phyloP scores from a whole-genome alignment of 1,139 yeast species.

The Saccharomyces hybrid region DNA sequence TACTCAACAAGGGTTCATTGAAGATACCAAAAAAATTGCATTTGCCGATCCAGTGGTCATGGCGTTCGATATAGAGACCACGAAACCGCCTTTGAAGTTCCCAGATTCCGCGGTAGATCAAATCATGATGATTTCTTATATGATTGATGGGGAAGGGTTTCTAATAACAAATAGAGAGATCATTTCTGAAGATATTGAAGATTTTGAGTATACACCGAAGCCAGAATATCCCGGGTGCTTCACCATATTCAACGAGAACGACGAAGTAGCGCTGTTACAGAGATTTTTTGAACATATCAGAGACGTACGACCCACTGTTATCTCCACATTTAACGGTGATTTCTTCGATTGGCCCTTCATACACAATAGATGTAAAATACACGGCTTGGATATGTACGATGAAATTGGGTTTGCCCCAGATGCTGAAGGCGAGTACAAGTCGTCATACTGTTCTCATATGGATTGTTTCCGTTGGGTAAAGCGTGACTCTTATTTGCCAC shows the following conservation, averaged over 20 bases:
- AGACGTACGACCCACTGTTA: conserved; percentile 86
- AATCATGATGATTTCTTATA: conserved; percentile 97
- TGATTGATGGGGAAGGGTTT: conserved; percentile 97
- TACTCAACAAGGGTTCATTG: conserved; percentile 52
- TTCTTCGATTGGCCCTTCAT: conserved; percentile 99
- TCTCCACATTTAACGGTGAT: conserved; percentile 97
- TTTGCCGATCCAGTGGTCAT: conserved; percentile 97
- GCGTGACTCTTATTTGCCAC: conserved; percentile 94
- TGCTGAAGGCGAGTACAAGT: conserved; percentile 85
- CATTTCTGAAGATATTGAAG: conserved; percentile 89
- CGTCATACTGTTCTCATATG: conserved; percentile 91
- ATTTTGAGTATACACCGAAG: conserved; percentile 94
- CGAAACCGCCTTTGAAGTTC: conserved; percentile 91
- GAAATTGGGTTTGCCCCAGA: conserved; percentile 94
- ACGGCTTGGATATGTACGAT: conserved; percentile 81
- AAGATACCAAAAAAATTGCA: conserved; percentile 64
- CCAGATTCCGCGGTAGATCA: conserved; percentile 93
- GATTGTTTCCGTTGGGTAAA: conserved; percentile 99
- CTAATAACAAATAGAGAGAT: conserved; percentile 91
- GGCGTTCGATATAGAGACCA: conserved; percentile 97
- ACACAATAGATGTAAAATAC: conserved; percentile 74
- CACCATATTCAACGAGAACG: conserved; percentile 81
- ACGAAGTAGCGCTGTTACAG: conserved; percentile 66
- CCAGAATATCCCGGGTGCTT: conserved; percentile 92
- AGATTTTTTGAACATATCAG: conserved; percentile 86